Base-by-base conservation (phyloP, 305 asterid genomes). In the Fraxinus sp. region DNA sequence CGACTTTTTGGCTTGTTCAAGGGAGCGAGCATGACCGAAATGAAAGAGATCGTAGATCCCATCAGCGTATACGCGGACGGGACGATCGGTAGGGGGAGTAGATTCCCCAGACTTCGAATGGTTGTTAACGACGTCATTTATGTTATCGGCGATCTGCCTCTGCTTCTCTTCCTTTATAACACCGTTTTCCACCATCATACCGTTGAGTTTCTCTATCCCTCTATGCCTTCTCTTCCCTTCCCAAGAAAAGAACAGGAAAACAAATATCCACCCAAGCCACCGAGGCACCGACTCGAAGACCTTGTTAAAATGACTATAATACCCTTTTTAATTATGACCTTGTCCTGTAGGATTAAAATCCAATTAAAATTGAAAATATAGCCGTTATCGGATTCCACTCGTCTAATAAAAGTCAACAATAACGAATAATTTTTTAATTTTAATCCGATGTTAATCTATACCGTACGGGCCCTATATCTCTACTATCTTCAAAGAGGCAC, bases 31-130 rank as follows among this genome's bases (percentile, higher is more conserved):
- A 77, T 95, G 98, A 75, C 98, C 98, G 79, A 93, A 95, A 80
- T 95, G 98, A 85, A 95, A 93, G 89, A 95, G 98, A 92, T 95
- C 98, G 91, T 92, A 95, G 86, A 95, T 95, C 89, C 98, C 98
- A 75, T 95, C 98, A 10, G 98, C 97, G 77, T 93, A 95, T 10
- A 95, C 97, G 33, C 99, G 97, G 83, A 94, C 80, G 1, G 93
- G 97, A 64, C 93, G 90, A 86, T 92, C 97, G 16, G 92, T 85
- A 0, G 89, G 82, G 32, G 89, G 72, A 66, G 84, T 77, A 32
- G 77, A 26, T n/a, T 62, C 86, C 18, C 66, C 83, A 72, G 87
- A 68, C 9, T 43, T 76, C 36, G 79, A 26, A 76, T 22, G 79
- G 77, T 83, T 88, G 72, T 46, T 32, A 26, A 49, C 87, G 82